These are phyloP conservation scores for Solanum ossicruentum DNA, from an alignment of 257 asterid genomes.

Conservation along the genomic window DNA sequence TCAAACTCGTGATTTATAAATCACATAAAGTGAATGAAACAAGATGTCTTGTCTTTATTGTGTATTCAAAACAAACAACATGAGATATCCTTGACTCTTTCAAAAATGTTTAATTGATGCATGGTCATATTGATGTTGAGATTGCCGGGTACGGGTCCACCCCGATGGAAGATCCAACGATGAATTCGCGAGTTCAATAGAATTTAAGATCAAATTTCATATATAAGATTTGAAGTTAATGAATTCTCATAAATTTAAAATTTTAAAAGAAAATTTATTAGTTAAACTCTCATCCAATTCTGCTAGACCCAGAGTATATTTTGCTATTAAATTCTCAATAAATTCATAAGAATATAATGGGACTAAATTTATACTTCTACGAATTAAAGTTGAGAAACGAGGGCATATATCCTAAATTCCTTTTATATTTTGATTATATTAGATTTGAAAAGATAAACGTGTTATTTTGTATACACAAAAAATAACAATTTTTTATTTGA, in stretches of 20 bases:
- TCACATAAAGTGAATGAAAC: background rate
- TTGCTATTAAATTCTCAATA: background rate
- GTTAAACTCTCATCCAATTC: background rate
- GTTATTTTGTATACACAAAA: too few relatives aligned
- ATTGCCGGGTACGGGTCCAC: background rate
- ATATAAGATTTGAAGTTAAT: background rate
- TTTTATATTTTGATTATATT: background rate
- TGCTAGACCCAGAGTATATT: background rate
- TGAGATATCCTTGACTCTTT: background rate
- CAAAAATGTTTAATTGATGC: background rate
- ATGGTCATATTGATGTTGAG: background rate
- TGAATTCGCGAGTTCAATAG: accelerated
- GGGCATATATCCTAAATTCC: too few relatives aligned
- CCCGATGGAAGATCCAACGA: background rate
- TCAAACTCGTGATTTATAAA: background rate
- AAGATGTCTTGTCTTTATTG: background rate
- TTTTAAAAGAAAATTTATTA: background rate
- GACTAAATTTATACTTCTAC: background rate
- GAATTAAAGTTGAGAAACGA: background rate
- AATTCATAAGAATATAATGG: background rate
- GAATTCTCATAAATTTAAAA: background rate
- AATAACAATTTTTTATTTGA: too few relatives aligned
- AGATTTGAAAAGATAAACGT: background rate
- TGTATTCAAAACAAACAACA: background rate
- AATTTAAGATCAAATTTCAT: background rate